Base-by-base conservation (phyloP, 345 rosid species). In the Gossypium anomalum region DNA sequence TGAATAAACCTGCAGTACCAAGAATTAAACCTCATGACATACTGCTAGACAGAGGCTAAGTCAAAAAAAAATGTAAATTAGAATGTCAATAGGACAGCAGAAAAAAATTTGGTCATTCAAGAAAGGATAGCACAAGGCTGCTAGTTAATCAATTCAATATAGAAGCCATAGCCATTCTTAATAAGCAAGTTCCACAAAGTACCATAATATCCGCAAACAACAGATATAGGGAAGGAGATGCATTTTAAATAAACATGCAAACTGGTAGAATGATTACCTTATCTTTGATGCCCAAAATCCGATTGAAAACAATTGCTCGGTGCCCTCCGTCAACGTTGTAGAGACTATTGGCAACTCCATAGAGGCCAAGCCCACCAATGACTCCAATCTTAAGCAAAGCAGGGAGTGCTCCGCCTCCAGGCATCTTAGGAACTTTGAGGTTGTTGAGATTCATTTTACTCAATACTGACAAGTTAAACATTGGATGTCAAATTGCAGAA, bases 301-400 rank as follows among this genome's bases (percentile, higher is more conserved):
- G 87, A 75, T 90, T 90, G 82, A 88, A 90, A 75, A 90, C 65
- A 62, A 90, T 85, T 2, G 94, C 94, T 23, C 94, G 82, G 74
- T 90, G 92, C 64, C 92, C 92, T 74, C 92, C 94, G 16, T 90
- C 90, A 63, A 90, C 90, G 70, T 90, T 90, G 86, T 90, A 90
- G 75, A 90, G 89, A 77, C 87, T 87, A 75, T 87, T 88, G 16
- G 85, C 71, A 56, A 82, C 87, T 49, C 86, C 95, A 76, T 94
- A 94, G 71, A 91, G 44, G 57, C 89, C 95, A 67, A 94, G 74
- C 11, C 89, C 93, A 79, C 95, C 94, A 43, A 92, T 48, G 44
- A 89, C 75, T 70, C 93, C 92, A 27, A 89, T 59, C 90, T 86
- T 92, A 77, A 94, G 60, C 84, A 94, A 66, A 66, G 88, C 77